Conservation (phyloP, 768 basidiomycete genomes). For the Mycena kentingensis region DNA sequence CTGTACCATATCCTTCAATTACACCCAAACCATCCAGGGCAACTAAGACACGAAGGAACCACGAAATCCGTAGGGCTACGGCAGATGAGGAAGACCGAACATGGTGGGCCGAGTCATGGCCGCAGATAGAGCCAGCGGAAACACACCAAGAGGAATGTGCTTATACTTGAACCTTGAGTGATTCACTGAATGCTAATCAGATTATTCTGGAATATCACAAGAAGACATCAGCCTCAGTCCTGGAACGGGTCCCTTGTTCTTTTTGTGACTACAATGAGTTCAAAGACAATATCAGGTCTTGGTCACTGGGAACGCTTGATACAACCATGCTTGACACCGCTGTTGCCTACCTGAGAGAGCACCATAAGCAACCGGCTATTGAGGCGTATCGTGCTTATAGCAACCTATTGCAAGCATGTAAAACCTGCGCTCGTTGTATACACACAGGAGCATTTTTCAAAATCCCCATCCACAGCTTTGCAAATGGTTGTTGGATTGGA, state of each 20-base stretch:
- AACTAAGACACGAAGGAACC: too few species aligned
- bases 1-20: too few species aligned
- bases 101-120: slow-evolving; percentile 3
- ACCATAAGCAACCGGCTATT: not conserved
- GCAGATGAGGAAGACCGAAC: not conserved
- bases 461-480: slow-evolving; percentile 11
- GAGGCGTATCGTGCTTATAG: not conserved
- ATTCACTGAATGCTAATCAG: too few species aligned
- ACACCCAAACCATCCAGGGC: too few species aligned
- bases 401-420: not conserved
- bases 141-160: not conserved
- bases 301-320: not conserved
- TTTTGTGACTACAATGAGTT: slow-evolving; percentile 2
- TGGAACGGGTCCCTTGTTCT: not conserved
- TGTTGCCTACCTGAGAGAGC: not conserved
- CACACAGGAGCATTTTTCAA: not conserved
- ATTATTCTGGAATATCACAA: not conserved
- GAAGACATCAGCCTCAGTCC: not conserved
- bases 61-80: too few species aligned
- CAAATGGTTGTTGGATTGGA: slow-evolving; percentile 22
- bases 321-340: not conserved
- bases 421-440: not conserved
- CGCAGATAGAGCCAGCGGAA: slow-evolving; percentile 3
- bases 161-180: too few species aligned
- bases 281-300: not conserved